phyloP scores from a whole-genome alignment of 108 stramenopile genomes.

The Nitzschia putrida region DNA sequence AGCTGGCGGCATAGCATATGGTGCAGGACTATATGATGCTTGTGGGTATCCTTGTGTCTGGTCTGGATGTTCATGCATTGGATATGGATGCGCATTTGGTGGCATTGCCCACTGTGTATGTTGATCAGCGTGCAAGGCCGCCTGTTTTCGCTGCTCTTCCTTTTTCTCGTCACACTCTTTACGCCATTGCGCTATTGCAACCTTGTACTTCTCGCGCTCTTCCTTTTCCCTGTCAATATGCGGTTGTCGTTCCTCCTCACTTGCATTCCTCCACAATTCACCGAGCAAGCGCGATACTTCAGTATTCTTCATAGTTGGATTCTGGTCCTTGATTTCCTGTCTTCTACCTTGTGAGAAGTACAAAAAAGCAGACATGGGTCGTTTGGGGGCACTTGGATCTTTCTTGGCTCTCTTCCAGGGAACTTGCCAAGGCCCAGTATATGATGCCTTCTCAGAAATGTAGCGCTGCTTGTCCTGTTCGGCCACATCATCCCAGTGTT shows the following conservation, averaged over 20 bases:
- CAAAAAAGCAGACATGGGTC: conserved; percentile 57
- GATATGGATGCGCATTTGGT: background rate
- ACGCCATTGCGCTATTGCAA: conserved; percentile 46
- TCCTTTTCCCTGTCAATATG: conserved; percentile 51
- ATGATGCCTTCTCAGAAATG: conserved; percentile 48
- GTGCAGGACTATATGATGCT: background rate
- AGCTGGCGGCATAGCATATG: conserved; percentile 6
- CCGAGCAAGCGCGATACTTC: conserved; percentile 55
- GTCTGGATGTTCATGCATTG: background rate
- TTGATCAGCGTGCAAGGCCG: background rate
- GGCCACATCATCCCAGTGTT: conserved; percentile 57
- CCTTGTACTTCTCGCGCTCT: conserved; percentile 62
- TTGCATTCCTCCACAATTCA: conserved; percentile 48
- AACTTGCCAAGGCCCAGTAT: conserved; percentile 61
- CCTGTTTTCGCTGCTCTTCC: conserved; percentile 11
- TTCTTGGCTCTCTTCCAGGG: conserved; percentile 55
- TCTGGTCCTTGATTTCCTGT: conserved; percentile 36
- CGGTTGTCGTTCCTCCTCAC: conserved; percentile 42
- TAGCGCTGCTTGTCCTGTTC: conserved; percentile 64
- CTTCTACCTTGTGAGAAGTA: conserved; percentile 41
- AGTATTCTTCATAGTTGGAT: conserved; percentile 57
- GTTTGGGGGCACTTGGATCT: conserved; percentile 59
- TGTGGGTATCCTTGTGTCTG: background rate
- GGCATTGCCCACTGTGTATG: conserved; percentile 7
- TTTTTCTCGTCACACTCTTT: conserved; percentile 26